These are phyloP conservation scores for Candida neerlandica DNA, from an alignment of 1,139 yeast genomes.

Conservation along the genomic window DNA sequence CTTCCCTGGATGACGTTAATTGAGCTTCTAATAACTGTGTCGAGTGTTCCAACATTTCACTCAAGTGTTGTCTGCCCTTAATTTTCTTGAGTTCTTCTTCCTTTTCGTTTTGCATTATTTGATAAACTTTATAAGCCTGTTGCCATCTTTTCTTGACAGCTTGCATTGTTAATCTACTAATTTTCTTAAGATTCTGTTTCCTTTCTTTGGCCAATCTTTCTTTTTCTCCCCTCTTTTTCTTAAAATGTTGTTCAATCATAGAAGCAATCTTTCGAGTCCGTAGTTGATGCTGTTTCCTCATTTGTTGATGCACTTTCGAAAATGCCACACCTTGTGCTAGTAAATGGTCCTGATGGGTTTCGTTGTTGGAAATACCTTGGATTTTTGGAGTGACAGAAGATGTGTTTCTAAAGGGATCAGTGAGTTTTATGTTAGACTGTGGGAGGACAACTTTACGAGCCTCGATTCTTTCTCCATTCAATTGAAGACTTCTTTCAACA, in stretches of 20 bases:
- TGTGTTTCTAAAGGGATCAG: constrained; percentile 44
- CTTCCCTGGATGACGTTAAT: constrained; percentile 42
- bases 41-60: constrained; percentile 88
- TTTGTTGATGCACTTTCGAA: constrained; percentile 70
- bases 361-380: constrained; percentile 43
- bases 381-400: constrained; percentile 43
- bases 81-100: constrained; percentile 70
- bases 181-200: constrained; percentile 63
- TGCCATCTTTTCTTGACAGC: constrained; percentile 92
- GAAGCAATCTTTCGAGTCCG: constrained; percentile 73
- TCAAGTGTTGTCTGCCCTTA: constrained; percentile 85
- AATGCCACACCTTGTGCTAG: constrained; percentile 75
- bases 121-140: constrained; percentile 83
- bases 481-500: constrained; percentile 40
- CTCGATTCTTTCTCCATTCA: constrained; percentile 48
- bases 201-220: constrained; percentile 75
- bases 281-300: constrained; percentile 65
- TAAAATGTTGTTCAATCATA: constrained; percentile 86
- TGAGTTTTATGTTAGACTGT: constrained; percentile 41
- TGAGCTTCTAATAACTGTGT: constrained; percentile 90
- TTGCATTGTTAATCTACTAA: constrained; percentile 79
- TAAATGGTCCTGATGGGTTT: constrained; percentile 71
- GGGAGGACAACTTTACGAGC: constrained; percentile 49
- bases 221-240: constrained; percentile 83
- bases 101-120: constrained; percentile 52